A percentile compares a stretch with the other conserved stretches of the same genome.
These are phyloP conservation scores for apple (Malus domestica) DNA, from an alignment of 306 rosid genomes.

Conservation along the genomic window DNA sequence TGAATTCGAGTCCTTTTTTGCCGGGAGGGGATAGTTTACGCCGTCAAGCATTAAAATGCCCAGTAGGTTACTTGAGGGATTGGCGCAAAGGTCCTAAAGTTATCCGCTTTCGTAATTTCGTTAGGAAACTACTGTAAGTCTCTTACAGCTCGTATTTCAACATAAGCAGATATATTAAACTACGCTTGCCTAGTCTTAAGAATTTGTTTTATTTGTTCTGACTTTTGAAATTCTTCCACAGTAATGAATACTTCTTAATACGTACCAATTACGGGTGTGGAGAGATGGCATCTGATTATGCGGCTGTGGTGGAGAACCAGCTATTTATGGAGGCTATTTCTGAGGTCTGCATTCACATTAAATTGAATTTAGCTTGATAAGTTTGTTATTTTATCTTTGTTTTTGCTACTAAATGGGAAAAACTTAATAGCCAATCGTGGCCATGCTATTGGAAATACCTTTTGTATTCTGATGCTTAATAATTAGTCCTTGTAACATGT, in stretches of 20 bases:
- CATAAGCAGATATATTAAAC: neutral
- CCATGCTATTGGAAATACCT: neutral
- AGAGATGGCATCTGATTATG: neutral
- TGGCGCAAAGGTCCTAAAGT: constrained; percentile 24
- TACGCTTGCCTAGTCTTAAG: neutral
- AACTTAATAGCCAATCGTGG: neutral
- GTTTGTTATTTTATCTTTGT: neutral
- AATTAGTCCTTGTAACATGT: neutral
- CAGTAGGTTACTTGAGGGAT: constrained; percentile 2
- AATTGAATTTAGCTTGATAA: neutral
- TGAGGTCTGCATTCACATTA: constrained; percentile 26
- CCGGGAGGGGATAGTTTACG: constrained; percentile 7
- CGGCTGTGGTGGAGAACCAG: constrained; percentile 9
- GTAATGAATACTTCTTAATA: neutral
- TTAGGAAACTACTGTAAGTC: constrained; percentile 29
- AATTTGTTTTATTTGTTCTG: neutral
- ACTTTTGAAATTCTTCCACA: constrained; percentile 12
- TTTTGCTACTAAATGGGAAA: neutral
- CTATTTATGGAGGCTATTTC: constrained; percentile 30
- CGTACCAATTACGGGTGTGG: neutral
- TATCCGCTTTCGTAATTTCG: neutral
- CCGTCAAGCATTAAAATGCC: neutral
- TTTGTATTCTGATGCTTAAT: neutral
- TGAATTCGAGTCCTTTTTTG: neutral
- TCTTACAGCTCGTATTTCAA: neutral